Evolutionary conservation across 768 basidiomycete genomes (phyloP).

Genomic region (Hygrocybe punicea): DNA sequence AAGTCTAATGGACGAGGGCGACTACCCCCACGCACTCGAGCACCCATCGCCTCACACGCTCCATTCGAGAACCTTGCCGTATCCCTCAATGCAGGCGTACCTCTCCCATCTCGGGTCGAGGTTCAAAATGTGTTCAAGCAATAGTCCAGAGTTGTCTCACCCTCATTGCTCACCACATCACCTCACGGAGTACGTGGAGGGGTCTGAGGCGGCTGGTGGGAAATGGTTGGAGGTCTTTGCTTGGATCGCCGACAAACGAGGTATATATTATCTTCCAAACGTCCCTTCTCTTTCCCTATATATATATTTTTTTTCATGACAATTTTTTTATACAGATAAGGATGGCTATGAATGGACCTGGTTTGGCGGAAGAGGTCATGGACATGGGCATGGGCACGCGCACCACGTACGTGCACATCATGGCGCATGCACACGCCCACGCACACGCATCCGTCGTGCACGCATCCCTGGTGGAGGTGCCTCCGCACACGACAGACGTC

Average conservation of each 20-base stretch:
- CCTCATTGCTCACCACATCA: too few species aligned
- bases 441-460: neutral
- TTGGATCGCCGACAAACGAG: conserved; percentile 71
- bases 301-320: too few species aligned
- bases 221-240: conserved; percentile 83
- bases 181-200: conserved; percentile 73
- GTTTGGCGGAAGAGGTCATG: conserved; percentile 23
- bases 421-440: neutral
- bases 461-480: neutral
- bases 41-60: too few species aligned
- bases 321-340: conserved; percentile 16
- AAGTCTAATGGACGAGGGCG: too few species aligned
- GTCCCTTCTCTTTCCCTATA: conserved; percentile 27
- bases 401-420: neutral
- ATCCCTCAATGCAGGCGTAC: too few species aligned
- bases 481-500: neutral
- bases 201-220: conserved; percentile 78
- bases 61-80: too few species aligned
- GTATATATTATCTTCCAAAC: conserved; percentile 18
- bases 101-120: too few species aligned
- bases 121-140: too few species aligned
- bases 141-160: too few species aligned
- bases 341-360: conserved; percentile 17
- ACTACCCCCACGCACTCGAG: too few species aligned
- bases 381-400: too few species aligned